These are phyloP conservation scores for Scheffersomyces amazonensis DNA, from an alignment of 805 yeast genomes.

Conservation along the genomic window DNA sequence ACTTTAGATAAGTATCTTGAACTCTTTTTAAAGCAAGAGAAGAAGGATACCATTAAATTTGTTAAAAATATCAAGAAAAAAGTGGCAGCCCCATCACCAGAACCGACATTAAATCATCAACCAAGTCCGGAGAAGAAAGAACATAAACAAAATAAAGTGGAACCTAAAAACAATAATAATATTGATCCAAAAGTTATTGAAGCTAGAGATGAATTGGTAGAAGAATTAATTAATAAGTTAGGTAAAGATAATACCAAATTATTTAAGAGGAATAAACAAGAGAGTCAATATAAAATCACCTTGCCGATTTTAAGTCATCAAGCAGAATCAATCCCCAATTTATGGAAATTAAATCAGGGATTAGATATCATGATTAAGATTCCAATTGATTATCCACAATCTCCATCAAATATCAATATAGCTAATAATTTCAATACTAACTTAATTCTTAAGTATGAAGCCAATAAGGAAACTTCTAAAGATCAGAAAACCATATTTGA, in stretches of 20 bases:
- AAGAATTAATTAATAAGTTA: conserved; percentile 26
- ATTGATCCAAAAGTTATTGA: conserved; percentile 7
- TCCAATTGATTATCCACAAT: conserved; percentile 33
- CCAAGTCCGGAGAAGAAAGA: conserved; percentile 1
- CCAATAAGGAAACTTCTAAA: conserved; percentile 4
- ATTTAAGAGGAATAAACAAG: conserved; percentile 21
- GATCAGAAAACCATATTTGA: conserved; percentile 11
- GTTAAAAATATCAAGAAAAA: conserved; percentile 32
- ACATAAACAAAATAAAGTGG: neutral
- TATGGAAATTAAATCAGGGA: conserved; percentile 23
- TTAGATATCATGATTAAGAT: conserved; percentile 31
- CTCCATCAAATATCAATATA: conserved; percentile 16
- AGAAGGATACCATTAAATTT: conserved; percentile 59
- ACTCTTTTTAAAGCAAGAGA: conserved; percentile 54
- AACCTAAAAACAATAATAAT: neutral
- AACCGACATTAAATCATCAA: conserved; percentile 3
- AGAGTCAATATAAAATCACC: conserved; percentile 28
- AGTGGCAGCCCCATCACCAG: conserved; percentile 1
- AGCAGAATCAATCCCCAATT: conserved; percentile 16
- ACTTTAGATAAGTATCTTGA: conserved; percentile 62
- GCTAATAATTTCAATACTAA: conserved; percentile 30
- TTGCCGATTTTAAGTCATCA: conserved; percentile 20
- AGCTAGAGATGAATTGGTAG: conserved; percentile 16
- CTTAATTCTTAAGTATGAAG: conserved; percentile 20
- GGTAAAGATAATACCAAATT: conserved; percentile 17